Percentiles rank a stretch among this genome's conserved stretches.
These are phyloP conservation scores for Fusarium mangiferae DNA, from an alignment of 2,329 filamentous ascomycete genomes.

Conservation along the genomic window DNA sequence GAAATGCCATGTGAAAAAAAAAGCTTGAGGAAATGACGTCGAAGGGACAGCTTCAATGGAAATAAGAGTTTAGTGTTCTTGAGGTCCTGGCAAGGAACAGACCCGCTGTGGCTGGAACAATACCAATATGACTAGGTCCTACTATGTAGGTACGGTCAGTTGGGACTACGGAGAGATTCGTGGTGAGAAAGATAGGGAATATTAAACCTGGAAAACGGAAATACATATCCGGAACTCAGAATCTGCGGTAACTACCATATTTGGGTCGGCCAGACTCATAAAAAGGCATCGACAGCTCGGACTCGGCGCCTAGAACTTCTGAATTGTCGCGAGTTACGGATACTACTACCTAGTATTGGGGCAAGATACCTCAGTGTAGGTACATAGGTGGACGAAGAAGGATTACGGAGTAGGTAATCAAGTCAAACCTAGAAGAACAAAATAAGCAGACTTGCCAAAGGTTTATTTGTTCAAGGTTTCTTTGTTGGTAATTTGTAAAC, in stretches of 20 bases:
- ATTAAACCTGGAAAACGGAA: too few species aligned
- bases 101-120: conserved; percentile 18
- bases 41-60: background rate
- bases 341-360: background rate
- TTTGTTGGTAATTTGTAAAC: background rate
- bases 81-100: background rate
- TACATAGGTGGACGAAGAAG: background rate
- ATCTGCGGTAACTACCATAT: background rate
- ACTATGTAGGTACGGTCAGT: background rate
- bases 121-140: background rate
- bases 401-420: background rate
- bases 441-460: background rate
- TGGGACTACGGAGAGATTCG: background rate
- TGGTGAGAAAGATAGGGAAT: background rate
- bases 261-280: background rate
- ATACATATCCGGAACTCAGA: too few species aligned
- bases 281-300: background rate
- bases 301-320: background rate
- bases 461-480: background rate
- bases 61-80: background rate
- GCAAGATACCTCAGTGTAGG: background rate
- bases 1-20: background rate
- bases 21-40: conserved; percentile 13
- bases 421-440: background rate
- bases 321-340: background rate